Conservation (phyloP, 371 early-diverging fungal species). For the Rhizopus sp. region DNA sequence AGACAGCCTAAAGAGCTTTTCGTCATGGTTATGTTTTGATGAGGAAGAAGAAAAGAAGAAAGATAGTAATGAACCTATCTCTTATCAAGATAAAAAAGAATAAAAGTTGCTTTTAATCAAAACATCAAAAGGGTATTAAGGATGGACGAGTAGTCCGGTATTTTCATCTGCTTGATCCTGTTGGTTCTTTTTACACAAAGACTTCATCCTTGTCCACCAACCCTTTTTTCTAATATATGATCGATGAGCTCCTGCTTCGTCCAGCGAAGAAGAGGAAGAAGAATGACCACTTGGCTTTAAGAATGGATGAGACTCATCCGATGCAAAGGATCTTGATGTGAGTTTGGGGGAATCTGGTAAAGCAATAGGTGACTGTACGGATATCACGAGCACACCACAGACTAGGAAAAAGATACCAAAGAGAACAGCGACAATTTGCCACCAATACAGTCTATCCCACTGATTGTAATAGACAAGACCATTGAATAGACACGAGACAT, state of each 20-base stretch:
- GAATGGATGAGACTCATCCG: conserved; percentile 22
- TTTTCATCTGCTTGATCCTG: conserved; percentile 17
- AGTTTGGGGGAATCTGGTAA: not conserved
- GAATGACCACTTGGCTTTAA: conserved; percentile 4
- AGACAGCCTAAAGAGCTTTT: not conserved
- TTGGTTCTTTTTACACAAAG: conserved; percentile 7
- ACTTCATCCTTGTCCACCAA: conserved; percentile 25
- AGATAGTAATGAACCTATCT: too few species aligned
- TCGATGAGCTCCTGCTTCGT: conserved; percentile 13
- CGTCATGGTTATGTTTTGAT: not conserved
- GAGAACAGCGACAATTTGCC: conserved; percentile 67
- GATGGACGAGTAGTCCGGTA: conserved; percentile 19
- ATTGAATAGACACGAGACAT: conserved; percentile 76
- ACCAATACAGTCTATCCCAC: conserved; percentile 64
- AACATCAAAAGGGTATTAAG: conserved; percentile 2
- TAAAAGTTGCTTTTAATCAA: too few species aligned
- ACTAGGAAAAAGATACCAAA: conserved; percentile 68
- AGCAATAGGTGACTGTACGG: conserved; percentile 42
- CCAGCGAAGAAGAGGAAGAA: conserved; percentile 10
- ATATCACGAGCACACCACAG: conserved; percentile 68
- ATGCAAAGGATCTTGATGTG: conserved; percentile 1
- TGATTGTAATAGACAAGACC: conserved; percentile 84
- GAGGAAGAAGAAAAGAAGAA: not conserved
- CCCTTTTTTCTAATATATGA: conserved; percentile 2
- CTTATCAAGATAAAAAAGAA: too few species aligned